Evolutionary conservation across 768 basidiomycete genomes (phyloP), one percentile per base, ranked within the genome.

Genomic region (Holtermannia corniformis): DNA sequence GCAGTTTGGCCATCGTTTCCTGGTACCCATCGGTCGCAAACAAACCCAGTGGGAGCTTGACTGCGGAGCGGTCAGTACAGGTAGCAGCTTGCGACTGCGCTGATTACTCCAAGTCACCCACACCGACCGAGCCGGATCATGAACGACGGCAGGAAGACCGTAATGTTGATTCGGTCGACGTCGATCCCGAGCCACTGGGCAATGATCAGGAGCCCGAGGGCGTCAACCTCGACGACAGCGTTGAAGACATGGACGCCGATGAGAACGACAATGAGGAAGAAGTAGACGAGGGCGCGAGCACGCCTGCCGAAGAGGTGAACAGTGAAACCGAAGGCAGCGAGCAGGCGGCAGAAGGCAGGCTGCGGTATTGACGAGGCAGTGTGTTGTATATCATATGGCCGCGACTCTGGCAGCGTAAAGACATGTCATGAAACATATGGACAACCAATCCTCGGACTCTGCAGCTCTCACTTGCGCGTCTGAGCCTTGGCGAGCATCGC

Each of bases 11-110:
- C 55, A 68, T 49, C 53, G 66, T 0, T 68, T 68, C 57, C 47
- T 68, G 3, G 47, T 65, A 21, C 66, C 66, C 7, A 60, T 56
- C 21, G 66, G 66, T 7, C 21, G 62, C 20, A 27, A 63, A 7
- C 49, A 60, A 24, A 68, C 66, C 19, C 65, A 64, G 50, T 61
- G 62, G 57, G 65, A 67, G 45, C 51, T 64, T 52, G 65, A 67
- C 20, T 57, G 57, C n/a, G 59, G 55, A 41, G 60, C 62, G 1
- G 62, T 66, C 44, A 25, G 64, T 63, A 13, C 21, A 19, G 14
- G 10, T 40, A 21, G 26, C 44, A 16, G 27, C 23, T n/a, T 14
- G 11, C 24, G 13, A 10, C 47, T 32, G 47, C n/a, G 16, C 12
- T 44, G 26, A 43, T 27, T 42, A 21, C 7, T 21, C 10, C 10